Base-by-base conservation (phyloP, 2,329 filamentous ascomycete genomes). In the Escovopsis sp. region DNA sequence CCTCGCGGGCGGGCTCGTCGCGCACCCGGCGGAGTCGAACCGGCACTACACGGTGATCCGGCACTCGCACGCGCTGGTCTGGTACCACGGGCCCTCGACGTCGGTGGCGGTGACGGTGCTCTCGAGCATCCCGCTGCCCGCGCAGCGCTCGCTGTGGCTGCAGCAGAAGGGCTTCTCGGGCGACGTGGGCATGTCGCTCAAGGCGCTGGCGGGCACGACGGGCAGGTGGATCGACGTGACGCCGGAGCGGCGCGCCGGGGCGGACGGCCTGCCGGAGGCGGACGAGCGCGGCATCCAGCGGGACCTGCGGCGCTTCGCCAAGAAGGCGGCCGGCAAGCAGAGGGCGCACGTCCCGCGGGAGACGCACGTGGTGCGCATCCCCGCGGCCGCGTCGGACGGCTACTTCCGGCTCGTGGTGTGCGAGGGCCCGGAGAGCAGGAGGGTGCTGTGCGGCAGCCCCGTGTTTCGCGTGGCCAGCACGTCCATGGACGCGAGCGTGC, bases 381-480 rank as follows among this genome's bases (percentile, higher is more conserved):
- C 80, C 0, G 73, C 73, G 0, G 65, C 72, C 0, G 75, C 75
- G 0, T 65, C 65, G 0, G 80, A 85, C 54, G 80, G 80, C 0
- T 85, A 85, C 53, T 78, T 82, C 43, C 74, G 80, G 10, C 61
- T 85, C 4, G 72, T 83, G 0, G 62, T 85, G 8, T 82, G 77
- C 47, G 58, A 65, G 1, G 72, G 61, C 12, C 73, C 71, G 49
- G 18, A 42, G 0, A 35, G 42, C 18, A 46, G 41, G 39, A 78
- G 73, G 50, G 64, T 72, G 0, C 66, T 84, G 0, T 82, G 79
- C 46, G 68, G 71, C 0, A 82, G 77, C 47, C 80, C 80, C 0
- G 70, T 81, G 0, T 84, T 85, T 49, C 69, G 80, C 12, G 64
- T 85, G n/a, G 70, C 80, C 2, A 83, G 79, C 47, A 75, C 75